Conservation (phyloP, 2,329 filamentous ascomycete species). For the Cercospora zeae-maydis region DNA sequence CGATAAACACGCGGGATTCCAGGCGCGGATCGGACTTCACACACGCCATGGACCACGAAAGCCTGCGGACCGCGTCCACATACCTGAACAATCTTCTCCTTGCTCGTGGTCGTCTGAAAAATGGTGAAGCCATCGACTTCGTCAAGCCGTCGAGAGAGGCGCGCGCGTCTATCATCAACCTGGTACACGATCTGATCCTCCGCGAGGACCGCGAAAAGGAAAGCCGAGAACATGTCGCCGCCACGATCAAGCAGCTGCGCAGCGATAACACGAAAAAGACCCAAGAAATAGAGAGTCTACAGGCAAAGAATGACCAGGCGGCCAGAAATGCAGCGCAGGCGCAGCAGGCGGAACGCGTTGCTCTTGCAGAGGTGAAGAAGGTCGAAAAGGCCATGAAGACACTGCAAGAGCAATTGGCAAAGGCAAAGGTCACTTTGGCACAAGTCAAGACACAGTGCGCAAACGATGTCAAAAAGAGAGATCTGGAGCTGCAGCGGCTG, state of each 20-base stretch:
- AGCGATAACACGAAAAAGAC: constrained; percentile 69
- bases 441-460: constrained; percentile 84
- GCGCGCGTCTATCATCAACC: constrained; percentile 83
- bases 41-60: constrained; percentile 46
- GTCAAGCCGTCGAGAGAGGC: constrained; percentile 62
- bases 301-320: constrained; percentile 50
- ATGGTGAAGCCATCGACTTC: constrained; percentile 77
- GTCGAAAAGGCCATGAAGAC: constrained; percentile 69
- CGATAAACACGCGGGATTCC: background rate
- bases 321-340: constrained; percentile 66
- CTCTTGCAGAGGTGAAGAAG: constrained; percentile 78
- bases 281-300: constrained; percentile 25
- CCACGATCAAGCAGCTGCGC: constrained; percentile 71
- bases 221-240: constrained; percentile 77
- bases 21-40: background rate
- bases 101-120: constrained; percentile 59
- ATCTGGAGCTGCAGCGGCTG: constrained; percentile 80
- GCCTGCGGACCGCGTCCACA: constrained; percentile 58
- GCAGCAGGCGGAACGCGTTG: constrained; percentile 66
- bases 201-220: constrained; percentile 91
- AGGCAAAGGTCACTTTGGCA: constrained; percentile 72
- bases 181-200: constrained; percentile 89
- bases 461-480: constrained; percentile 85
- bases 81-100: constrained; percentile 65
- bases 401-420: constrained; percentile 79